phyloP scores from a whole-genome alignment of 345 rosid species.

The Schrenkiella parvula region DNA sequence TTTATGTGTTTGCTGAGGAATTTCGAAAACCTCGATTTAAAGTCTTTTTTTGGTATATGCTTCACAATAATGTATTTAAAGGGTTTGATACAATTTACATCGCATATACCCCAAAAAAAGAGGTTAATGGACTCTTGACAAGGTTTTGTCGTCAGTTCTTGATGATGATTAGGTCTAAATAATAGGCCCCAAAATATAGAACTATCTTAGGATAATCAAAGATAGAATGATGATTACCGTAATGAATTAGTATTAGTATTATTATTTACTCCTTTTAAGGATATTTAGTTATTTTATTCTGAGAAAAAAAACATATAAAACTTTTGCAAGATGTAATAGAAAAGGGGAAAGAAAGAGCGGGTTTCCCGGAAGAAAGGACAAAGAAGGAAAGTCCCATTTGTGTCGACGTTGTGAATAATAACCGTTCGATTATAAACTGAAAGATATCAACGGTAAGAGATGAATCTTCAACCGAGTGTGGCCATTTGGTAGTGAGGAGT shows the following conservation, averaged over 20 bases:
- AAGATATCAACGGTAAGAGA: background rate
- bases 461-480: background rate
- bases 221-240: background rate
- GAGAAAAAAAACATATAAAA: background rate
- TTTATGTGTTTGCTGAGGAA: background rate
- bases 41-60: background rate
- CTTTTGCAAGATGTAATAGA: background rate
- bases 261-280: background rate
- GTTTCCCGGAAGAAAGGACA: slow-evolving; percentile 49
- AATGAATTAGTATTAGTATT: background rate
- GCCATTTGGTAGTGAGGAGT: background rate
- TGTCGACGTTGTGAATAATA: slow-evolving; percentile 22
- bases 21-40: background rate
- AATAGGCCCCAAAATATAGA: slow-evolving; percentile 18
- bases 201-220: slow-evolving; percentile 22
- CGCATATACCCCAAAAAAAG: background rate
- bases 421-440: slow-evolving; percentile 36
- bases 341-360: slow-evolving; percentile 12
- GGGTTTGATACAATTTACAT: background rate
- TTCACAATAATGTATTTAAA: background rate
- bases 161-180: slow-evolving; percentile 25
- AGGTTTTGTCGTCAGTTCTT: slow-evolving; percentile 11
- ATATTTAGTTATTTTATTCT: background rate
- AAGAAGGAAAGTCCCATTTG: background rate
- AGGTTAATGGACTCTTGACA: slow-evolving; percentile 11